These are phyloP conservation scores for Endogone sp. DNA, from an alignment of 192 early-diverging fungal genomes.

Conservation along the genomic window DNA sequence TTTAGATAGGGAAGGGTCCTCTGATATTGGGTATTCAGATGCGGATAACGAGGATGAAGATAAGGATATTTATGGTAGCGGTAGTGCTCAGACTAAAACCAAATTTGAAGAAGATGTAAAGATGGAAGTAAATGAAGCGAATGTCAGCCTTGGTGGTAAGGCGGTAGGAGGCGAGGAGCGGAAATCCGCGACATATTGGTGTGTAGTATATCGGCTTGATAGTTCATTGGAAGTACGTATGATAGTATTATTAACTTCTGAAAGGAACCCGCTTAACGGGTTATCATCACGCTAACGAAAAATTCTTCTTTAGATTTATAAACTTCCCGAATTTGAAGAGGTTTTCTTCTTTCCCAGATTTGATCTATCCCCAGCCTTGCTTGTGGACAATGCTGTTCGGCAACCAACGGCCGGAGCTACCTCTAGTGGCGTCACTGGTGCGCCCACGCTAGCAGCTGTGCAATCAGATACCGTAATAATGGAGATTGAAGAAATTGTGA, in stretches of 20 bases:
- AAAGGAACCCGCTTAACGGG: background rate
- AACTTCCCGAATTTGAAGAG: slow-evolving; percentile 49
- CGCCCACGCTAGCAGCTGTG: background rate
- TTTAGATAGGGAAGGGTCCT: background rate
- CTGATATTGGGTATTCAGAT: slow-evolving; percentile 6
- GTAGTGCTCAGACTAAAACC: background rate
- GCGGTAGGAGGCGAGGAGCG: slow-evolving; percentile 24
- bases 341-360: slow-evolving; percentile 56
- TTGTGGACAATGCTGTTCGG: slow-evolving; percentile 33
- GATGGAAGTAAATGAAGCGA: slow-evolving; percentile 17
- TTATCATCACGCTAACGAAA: background rate
- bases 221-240: slow-evolving; percentile 60
- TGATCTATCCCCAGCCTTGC: slow-evolving; percentile 49
- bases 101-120: slow-evolving; percentile 10
- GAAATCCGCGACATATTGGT: slow-evolving; percentile 50
- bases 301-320: slow-evolving; percentile 39
- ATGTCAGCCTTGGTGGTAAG: slow-evolving; percentile 37
- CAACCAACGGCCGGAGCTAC: background rate
- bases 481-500: slow-evolving; percentile 66
- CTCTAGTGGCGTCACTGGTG: slow-evolving; percentile 29
- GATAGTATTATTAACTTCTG: background rate
- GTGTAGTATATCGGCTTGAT: slow-evolving; percentile 54
- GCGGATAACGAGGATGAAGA: slow-evolving; percentile 48
- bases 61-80: slow-evolving; percentile 43
- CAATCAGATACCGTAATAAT: slow-evolving; percentile 16